phyloP scores from a whole-genome alignment of 805 yeast species.

The Ogataea chonburiensis region DNA sequence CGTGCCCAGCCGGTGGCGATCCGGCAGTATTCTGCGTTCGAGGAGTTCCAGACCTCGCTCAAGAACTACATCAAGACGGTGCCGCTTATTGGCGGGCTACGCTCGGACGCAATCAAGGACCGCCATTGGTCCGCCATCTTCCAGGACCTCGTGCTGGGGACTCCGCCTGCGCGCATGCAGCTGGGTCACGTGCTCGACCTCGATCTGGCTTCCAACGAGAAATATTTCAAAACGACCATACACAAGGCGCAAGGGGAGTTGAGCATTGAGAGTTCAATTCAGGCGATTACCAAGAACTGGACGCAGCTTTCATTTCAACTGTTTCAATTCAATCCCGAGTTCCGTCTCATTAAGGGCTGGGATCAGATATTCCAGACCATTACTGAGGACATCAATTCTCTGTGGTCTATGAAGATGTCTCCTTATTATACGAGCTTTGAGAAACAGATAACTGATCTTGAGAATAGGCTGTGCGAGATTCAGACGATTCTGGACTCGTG shows the following conservation, averaged over 20 bases:
- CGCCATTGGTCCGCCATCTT: conserved; percentile 67
- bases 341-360: conserved; percentile 67
- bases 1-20: conserved; percentile 55
- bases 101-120: conserved; percentile 53
- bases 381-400: conserved; percentile 57
- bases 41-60: conserved; percentile 48
- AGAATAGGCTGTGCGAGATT: conserved; percentile 50
- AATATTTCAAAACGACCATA: conserved; percentile 46
- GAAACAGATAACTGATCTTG: conserved; percentile 53
- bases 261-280: conserved; percentile 57
- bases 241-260: conserved; percentile 72
- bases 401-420: conserved; percentile 71
- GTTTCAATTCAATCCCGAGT: conserved; percentile 50
- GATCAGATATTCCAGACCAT: conserved; percentile 56
- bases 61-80: conserved; percentile 40
- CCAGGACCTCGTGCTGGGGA: conserved; percentile 22
- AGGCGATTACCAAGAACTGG: conserved; percentile 58
- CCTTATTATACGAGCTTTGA: conserved; percentile 60
- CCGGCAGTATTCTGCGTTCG: conserved; percentile 69
- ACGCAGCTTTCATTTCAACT: conserved; percentile 45
- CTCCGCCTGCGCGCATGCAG: conserved; percentile 33
- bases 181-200: conserved; percentile 65
- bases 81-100: conserved; percentile 44
- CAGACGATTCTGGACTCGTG: conserved; percentile 59
- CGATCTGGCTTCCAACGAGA: conserved; percentile 45